These are phyloP conservation scores for Pichia sp. DNA, from an alignment of 1,139 yeast species.

Conservation along the genomic window DNA sequence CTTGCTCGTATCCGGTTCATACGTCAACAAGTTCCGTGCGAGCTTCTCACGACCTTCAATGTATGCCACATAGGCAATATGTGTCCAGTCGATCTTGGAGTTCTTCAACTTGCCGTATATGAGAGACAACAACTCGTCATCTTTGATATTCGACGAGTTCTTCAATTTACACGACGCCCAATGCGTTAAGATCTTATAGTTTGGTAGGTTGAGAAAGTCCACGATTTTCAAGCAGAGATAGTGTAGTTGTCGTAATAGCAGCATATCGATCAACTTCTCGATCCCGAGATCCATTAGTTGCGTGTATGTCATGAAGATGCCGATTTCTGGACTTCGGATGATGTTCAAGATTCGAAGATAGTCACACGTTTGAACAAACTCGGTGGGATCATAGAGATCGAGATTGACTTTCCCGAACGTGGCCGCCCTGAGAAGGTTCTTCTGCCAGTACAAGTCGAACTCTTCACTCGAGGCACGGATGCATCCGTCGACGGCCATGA, in stretches of 20 bases:
- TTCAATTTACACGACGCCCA: slow-evolving; percentile 84
- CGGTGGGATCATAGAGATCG: slow-evolving; percentile 53
- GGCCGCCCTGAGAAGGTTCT: slow-evolving; percentile 75
- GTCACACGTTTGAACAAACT: slow-evolving; percentile 61
- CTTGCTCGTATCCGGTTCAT: slow-evolving; percentile 64
- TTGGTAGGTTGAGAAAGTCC: slow-evolving; percentile 49
- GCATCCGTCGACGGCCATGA: slow-evolving; percentile 68
- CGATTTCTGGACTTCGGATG: slow-evolving; percentile 61
- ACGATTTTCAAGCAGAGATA: slow-evolving; percentile 63
- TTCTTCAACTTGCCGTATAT: slow-evolving; percentile 46
- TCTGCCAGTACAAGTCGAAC: slow-evolving; percentile 76
- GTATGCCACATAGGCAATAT: slow-evolving; percentile 68
- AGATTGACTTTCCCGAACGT: slow-evolving; percentile 79
- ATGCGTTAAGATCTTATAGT: slow-evolving; percentile 58
- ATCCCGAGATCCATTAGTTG: slow-evolving; percentile 53
- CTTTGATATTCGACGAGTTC: slow-evolving; percentile 51
- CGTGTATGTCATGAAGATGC: slow-evolving; percentile 60
- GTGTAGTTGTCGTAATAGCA: slow-evolving; percentile 62
- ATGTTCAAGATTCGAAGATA: slow-evolving; percentile 68
- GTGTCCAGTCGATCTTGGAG: slow-evolving; percentile 51
- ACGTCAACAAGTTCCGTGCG: slow-evolving; percentile 61
- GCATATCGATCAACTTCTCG: slow-evolving; percentile 53
- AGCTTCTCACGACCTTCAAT: slow-evolving; percentile 78
- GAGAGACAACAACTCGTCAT: slow-evolving; percentile 52
- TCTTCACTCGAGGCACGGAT: slow-evolving; percentile 77